Percentiles rank a stretch among this genome's conserved stretches.
Evolutionary conservation across 768 basidiomycete genomes (phyloP).

Genomic region (Tulasnella sp.): DNA sequence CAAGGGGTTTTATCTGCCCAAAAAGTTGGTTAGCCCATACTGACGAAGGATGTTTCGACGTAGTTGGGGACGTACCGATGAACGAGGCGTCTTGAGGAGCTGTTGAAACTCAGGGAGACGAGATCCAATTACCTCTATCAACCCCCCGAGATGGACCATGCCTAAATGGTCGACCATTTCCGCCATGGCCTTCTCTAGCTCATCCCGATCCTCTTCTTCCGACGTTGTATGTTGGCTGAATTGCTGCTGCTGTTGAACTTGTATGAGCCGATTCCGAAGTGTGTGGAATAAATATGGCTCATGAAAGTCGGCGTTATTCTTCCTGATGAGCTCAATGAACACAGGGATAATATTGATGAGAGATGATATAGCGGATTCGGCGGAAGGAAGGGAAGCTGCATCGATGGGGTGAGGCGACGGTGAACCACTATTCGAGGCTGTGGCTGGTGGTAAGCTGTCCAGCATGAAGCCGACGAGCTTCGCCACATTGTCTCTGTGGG

Average conservation of each 20-base stretch:
- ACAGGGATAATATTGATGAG: conserved; percentile 80
- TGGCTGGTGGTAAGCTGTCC: conserved; percentile 38
- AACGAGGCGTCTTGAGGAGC: conserved; percentile 62
- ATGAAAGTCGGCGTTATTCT: conserved; percentile 97
- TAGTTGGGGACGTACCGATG: conserved; percentile 44
- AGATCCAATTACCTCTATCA: conserved; percentile 64
- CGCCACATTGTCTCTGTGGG: conserved; percentile 55
- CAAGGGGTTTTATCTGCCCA: conserved; percentile 50
- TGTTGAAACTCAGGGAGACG: conserved; percentile 57
- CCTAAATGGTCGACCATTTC: conserved; percentile 79
- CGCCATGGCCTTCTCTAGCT: conserved; percentile 58
- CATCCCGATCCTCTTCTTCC: conserved; percentile 45
- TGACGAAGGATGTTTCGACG: too few relatives aligned
- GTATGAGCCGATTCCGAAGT: conserved; percentile 79
- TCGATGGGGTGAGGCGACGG: background rate
- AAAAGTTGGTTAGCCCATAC: background rate
- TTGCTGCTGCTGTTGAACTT: conserved; percentile 57
- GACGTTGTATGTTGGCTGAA: conserved; percentile 32
- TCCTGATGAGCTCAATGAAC: conserved; percentile 86
- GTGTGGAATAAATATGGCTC: conserved; percentile 97
- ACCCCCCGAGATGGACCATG: conserved; percentile 79
- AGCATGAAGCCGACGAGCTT: conserved; percentile 71
- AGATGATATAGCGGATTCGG: conserved; percentile 42
- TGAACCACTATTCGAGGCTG: conserved; percentile 1
- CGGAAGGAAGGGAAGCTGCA: background rate